A percentile compares a stretch with the other conserved stretches of the same genome.
phyloP scores from a whole-genome alignment of 2,329 filamentous ascomycete genomes.

The Apiospora koreana region DNA sequence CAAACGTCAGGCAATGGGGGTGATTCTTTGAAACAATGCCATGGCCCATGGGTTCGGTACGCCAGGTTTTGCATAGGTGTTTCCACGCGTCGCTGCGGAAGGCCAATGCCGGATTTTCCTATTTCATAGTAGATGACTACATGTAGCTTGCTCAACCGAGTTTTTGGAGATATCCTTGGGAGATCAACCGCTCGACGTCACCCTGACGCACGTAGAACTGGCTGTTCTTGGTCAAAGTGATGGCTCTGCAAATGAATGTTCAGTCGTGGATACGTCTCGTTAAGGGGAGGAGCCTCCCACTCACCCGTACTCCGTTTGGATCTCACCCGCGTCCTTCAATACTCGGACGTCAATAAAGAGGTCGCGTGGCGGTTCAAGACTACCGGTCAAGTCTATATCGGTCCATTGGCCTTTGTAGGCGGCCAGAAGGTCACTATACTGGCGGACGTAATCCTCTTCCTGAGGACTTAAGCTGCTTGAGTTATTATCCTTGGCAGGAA shows the following conservation, averaged over 20 bases:
- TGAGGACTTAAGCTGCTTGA: constrained; percentile 87
- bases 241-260: constrained; percentile 61
- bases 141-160: constrained; percentile 66
- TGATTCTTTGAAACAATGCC: not conserved
- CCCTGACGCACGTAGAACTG: constrained; percentile 96
- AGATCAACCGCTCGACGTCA: constrained; percentile 91
- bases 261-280: constrained; percentile 8
- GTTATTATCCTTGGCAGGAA: constrained; percentile 48
- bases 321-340: constrained; percentile 94
- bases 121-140: not conserved
- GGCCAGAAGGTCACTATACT: constrained; percentile 90
- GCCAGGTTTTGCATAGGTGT: not conserved
- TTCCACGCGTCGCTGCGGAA: not conserved
- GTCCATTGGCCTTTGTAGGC: constrained; percentile 99
- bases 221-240: constrained; percentile 96
- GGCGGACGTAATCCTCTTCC: constrained; percentile 92
- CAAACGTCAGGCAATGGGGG: not conserved
- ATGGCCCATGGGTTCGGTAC: not conserved
- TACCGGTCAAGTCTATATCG: constrained; percentile 93
- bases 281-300: constrained; percentile 28
- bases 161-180: constrained; percentile 92
- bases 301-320: constrained; percentile 98
- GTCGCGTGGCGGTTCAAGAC: constrained; percentile 89
- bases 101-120: not conserved
- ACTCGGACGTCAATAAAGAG: constrained; percentile 97